These are phyloP conservation scores for Mallotus nudiflorus DNA, from an alignment of 345 rosid genomes.

Conservation along the genomic window DNA sequence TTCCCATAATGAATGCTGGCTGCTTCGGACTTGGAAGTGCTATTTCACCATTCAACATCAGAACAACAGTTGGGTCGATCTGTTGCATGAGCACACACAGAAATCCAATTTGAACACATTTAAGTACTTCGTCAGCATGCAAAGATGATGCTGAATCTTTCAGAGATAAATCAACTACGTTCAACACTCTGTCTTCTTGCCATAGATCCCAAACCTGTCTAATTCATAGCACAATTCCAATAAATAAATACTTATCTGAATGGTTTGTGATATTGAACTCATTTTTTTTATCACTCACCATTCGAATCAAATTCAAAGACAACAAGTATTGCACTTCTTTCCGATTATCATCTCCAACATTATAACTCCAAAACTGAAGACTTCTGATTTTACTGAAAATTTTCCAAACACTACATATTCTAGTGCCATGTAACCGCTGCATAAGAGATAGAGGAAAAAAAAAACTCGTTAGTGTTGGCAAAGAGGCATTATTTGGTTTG, in stretches of 20 bases:
- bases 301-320: background rate
- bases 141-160: background rate
- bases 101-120: background rate
- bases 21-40: background rate
- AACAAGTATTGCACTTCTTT: background rate
- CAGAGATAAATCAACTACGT: background rate
- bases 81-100: background rate
- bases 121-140: background rate
- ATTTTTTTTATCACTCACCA: background rate
- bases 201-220: slow-evolving; percentile 1
- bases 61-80: background rate
- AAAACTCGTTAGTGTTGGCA: too few relatives aligned
- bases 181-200: background rate
- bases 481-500: too few relatives aligned
- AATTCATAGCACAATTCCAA: too few relatives aligned
- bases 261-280: too few relatives aligned
- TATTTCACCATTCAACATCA: slow-evolving; percentile 6
- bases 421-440: background rate
- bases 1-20: background rate
- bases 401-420: background rate
- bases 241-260: background rate
- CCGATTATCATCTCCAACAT: too few relatives aligned
- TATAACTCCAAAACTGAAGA: too few relatives aligned
- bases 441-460: background rate
- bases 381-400: background rate